Evolutionary conservation across 805 yeast species (phyloP).

Genomic region (Priceomyces medius): DNA sequence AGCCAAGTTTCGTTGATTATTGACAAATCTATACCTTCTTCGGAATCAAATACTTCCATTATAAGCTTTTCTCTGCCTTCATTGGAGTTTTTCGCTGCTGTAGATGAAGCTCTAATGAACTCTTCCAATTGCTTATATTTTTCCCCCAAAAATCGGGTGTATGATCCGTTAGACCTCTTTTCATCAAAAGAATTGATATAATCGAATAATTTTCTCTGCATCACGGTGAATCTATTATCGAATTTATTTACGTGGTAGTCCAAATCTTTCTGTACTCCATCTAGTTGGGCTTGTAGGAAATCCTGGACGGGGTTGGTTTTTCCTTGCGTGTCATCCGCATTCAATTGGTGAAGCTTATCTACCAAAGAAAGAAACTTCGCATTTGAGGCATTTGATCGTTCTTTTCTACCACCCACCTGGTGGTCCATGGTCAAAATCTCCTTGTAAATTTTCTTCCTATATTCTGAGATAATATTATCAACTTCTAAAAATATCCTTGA

Average conservation of each 20-base stretch:
- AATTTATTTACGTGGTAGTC: slow-evolving; percentile 36
- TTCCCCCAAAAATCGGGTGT: slow-evolving; percentile 36
- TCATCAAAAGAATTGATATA: slow-evolving; percentile 33
- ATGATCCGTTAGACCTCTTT: slow-evolving; percentile 33
- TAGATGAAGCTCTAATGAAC: slow-evolving; percentile 29
- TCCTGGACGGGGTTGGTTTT: slow-evolving; percentile 32
- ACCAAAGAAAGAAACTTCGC: slow-evolving; percentile 38
- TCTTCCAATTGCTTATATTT: slow-evolving; percentile 38
- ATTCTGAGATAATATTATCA: slow-evolving; percentile 32
- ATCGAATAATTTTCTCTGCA: slow-evolving; percentile 38
- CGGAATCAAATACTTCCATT: slow-evolving; percentile 32
- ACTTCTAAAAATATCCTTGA: slow-evolving; percentile 31
- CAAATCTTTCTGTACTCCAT: slow-evolving; percentile 30
- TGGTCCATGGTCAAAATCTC: slow-evolving; percentile 41
- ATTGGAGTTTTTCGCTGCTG: slow-evolving; percentile 18
- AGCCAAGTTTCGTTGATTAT: slow-evolving; percentile 45
- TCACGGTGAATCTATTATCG: slow-evolving; percentile 31
- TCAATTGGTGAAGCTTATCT: slow-evolving; percentile 37
- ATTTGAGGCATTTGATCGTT: slow-evolving; percentile 13
- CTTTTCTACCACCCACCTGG: slow-evolving; percentile 20
- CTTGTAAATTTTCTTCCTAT: slow-evolving; percentile 32
- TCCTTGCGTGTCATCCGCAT: slow-evolving; percentile 15
- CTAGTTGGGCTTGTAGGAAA: slow-evolving; percentile 34
- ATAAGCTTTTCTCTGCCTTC: slow-evolving; percentile 28
- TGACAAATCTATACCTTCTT: slow-evolving; percentile 41